Evolutionary conservation across 1,284 basidiomycete species (phyloP).

Genomic region (Somion occarium): DNA sequence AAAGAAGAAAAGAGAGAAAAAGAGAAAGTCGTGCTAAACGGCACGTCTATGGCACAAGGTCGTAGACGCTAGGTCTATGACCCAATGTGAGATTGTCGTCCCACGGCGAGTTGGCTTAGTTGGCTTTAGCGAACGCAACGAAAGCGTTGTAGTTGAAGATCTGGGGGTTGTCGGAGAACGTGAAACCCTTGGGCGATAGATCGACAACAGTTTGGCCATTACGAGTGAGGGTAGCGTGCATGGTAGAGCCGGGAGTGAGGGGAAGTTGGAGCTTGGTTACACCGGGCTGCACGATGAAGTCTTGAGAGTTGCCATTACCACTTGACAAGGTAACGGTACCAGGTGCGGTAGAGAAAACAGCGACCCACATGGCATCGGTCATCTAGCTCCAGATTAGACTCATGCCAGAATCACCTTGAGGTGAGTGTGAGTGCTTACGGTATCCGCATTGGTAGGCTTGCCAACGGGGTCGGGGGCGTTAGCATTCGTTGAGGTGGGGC

Average conservation of each 20-base stretch:
- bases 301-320: slow-evolving; percentile 28
- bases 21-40: neutral
- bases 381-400: slow-evolving; percentile 25
- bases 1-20: neutral
- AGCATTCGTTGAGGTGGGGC: slow-evolving; percentile 64
- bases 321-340: slow-evolving; percentile 44
- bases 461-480: slow-evolving; percentile 45
- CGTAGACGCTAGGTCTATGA: neutral
- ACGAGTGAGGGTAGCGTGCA: slow-evolving; percentile 56
- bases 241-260: slow-evolving; percentile 51
- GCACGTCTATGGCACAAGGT: neutral
- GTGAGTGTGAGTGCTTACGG: slow-evolving; percentile 31
- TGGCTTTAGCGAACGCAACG: slow-evolving; percentile 39
- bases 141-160: slow-evolving; percentile 67
- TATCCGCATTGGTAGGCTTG: slow-evolving; percentile 49
- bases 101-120: neutral
- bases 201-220: slow-evolving; percentile 48
- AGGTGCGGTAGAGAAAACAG: slow-evolving; percentile 59
- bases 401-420: neutral
- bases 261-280: slow-evolving; percentile 62
- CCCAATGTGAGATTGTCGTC: neutral
- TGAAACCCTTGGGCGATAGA: slow-evolving; percentile 43
- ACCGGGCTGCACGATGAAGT: slow-evolving; percentile 51
- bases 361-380: slow-evolving; percentile 58
- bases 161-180: slow-evolving; percentile 46